phyloP scores from a whole-genome alignment of 2,329 filamentous ascomycete genomes.

The Nigrospora oryzae region DNA sequence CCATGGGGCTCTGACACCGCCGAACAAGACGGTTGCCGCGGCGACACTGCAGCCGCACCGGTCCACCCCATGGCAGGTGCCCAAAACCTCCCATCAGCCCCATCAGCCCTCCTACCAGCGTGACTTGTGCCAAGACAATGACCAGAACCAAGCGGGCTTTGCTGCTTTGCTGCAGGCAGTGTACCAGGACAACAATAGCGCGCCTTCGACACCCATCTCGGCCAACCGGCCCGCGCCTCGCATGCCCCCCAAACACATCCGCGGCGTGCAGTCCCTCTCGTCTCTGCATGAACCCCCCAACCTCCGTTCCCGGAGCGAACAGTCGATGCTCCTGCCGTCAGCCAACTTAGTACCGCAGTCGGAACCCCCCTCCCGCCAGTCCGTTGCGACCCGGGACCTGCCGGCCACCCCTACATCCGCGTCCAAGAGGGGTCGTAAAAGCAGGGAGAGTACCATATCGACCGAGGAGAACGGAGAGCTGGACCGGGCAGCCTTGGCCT shows the following conservation, averaged over 20 bases:
- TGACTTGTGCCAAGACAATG: constrained; percentile 30
- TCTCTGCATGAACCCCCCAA: constrained; percentile 74
- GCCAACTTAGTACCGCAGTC: constrained; percentile 53
- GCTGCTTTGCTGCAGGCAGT: constrained; percentile 75
- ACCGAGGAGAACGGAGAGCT: constrained; percentile 53
- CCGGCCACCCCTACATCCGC: constrained; percentile 36
- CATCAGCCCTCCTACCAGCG: constrained; percentile 15
- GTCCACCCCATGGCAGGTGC: constrained; percentile 43
- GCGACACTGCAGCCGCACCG: constrained; percentile 36
- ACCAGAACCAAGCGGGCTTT: constrained; percentile 56
- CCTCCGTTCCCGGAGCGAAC: constrained; percentile 37
- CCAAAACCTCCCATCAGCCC: constrained; percentile 21
- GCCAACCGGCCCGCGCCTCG: constrained; percentile 34
- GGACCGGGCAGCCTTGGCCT: constrained; percentile 43
- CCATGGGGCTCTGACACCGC: constrained; percentile 52
- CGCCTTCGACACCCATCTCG: constrained; percentile 59
- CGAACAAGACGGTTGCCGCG: constrained; percentile 28
- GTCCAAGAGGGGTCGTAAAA: constrained; percentile 45
- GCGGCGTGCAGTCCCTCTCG: constrained; percentile 75
- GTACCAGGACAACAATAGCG: constrained; percentile 67
- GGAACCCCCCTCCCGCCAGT: constrained; percentile 37
- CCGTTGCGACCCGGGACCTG: constrained; percentile 20
- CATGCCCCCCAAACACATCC: constrained; percentile 55
- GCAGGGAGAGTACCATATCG: constrained; percentile 81
- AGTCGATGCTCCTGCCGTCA: constrained; percentile 50